A percentile compares a stretch with the other conserved stretches of the same genome.
Conservation (phyloP, 2,329 filamentous ascomycete species). For the Rutstroemia sp. region DNA sequence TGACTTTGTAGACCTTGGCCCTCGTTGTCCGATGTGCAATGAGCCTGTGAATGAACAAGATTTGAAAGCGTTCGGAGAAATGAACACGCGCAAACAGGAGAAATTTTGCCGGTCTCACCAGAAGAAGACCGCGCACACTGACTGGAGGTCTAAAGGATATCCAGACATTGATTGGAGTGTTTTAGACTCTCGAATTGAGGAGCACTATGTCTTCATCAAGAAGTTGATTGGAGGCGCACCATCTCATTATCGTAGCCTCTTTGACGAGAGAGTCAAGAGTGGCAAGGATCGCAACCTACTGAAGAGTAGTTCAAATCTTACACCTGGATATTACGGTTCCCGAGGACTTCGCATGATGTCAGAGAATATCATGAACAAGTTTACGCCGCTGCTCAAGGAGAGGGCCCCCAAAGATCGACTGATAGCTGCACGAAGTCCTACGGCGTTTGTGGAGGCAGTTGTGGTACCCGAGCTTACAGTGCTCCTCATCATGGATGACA, state of each 20-base stretch:
- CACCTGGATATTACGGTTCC: slow-evolving; percentile 78
- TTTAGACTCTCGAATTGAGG: slow-evolving; percentile 50
- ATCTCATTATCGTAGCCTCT: slow-evolving; percentile 53
- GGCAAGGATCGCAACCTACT: slow-evolving; percentile 54
- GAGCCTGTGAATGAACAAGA: slow-evolving; percentile 46
- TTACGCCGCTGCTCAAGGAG: slow-evolving; percentile 52
- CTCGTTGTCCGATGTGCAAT: slow-evolving; percentile 60
- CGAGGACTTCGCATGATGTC: slow-evolving; percentile 66
- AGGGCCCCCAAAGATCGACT: slow-evolving; percentile 56
- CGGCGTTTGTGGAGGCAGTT: slow-evolving; percentile 64
- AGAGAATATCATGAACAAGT: slow-evolving; percentile 55
- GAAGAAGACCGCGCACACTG: slow-evolving; percentile 41
- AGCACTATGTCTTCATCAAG: slow-evolving; percentile 48
- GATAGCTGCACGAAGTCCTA: slow-evolving; percentile 58
- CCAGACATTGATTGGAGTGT: slow-evolving; percentile 63
- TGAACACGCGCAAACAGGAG: slow-evolving; percentile 51
- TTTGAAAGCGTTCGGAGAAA: slow-evolving; percentile 45
- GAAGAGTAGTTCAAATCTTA: slow-evolving; percentile 44
- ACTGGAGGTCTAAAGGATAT: slow-evolving; percentile 44
- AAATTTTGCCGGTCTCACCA: slow-evolving; percentile 60
- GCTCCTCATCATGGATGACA: slow-evolving; percentile 50
- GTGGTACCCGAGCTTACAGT: slow-evolving; percentile 65
- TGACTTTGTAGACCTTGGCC: neutral
- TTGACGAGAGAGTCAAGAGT: slow-evolving; percentile 46
- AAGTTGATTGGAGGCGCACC: slow-evolving; percentile 45